Evolutionary conservation across 257 asterid genomes (phyloP), one percentile per base, ranked within the genome.

Genomic region (Solanum bulbocastanum): DNA sequence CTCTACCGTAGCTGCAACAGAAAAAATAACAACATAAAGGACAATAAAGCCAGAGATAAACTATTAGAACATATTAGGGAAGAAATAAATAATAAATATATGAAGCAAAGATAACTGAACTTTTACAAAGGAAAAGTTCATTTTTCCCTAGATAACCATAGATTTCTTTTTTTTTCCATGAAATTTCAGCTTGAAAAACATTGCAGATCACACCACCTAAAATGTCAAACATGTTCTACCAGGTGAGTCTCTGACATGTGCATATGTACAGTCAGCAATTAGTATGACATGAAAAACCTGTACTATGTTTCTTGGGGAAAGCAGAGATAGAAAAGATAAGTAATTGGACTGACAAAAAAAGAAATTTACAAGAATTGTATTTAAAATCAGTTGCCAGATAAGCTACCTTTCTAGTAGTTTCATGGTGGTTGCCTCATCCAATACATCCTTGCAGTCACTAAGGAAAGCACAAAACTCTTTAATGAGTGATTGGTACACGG

Each of bases 341-440:
- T 49, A 81, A 30, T 27, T 81, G 40, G 85, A 46, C 85, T 46
- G 6, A 14, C 32, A 78, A 42, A 78, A 23, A 39, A 15, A 33
- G 1, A 6, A 79, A 44, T 44, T 30, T 25, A 58, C 49, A 49
- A 16, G 78, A 88, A 32, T 5, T 23, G 27, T 11, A 66, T 25
- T 35, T 60, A 58, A 27, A 52, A 49, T 81, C 65, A 88, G 68
- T 62, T 62, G 79, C 84, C 90, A 89, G 58, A 85, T 60, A 62
- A 88, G 87, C 88, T 87, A 96, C 99, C 99, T 95, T 93, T 95
- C 98, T 39, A 97, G 94, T 90, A 96, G 96, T 86, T 95, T 96
- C 98, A 97, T 90, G 68, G 99, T 96, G 30, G 99, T 97, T 88
- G 98, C 99, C 92, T 97, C 99, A 89, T 96, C 99, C 92, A 97